Conservation (phyloP, 148 eudicot species). For the Suaeda aralocaspica region DNA sequence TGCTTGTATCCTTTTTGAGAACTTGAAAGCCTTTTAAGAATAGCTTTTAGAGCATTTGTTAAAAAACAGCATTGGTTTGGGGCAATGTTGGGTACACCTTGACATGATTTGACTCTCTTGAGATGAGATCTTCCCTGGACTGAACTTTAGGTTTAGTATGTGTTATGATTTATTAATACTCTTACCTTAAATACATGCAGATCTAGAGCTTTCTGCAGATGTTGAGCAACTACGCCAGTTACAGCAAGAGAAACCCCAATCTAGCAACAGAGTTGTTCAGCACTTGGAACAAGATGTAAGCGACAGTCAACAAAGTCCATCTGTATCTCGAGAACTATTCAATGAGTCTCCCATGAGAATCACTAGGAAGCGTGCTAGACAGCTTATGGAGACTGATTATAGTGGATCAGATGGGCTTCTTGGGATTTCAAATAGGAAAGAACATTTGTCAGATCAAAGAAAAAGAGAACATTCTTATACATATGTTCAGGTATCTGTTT, state of each 20-base stretch:
- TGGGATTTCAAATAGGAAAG: conserved; percentile 17
- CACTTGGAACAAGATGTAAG: conserved; percentile 23
- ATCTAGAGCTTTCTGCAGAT: conserved; percentile 47
- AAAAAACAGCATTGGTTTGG: neutral
- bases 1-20: neutral
- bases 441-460: conserved; percentile 20
- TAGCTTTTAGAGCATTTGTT: too few species aligned
- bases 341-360: conserved; percentile 25
- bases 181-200: conserved; percentile 31
- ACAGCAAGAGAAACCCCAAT: conserved; percentile 33
- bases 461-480: conserved; percentile 12
- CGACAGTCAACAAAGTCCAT: conserved; percentile 18
- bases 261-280: conserved; percentile 25
- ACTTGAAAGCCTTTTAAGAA: neutral
- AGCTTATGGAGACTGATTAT: conserved; percentile 21
- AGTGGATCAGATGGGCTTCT: conserved; percentile 21
- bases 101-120: neutral
- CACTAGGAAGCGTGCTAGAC: conserved; percentile 52
- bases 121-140: neutral
- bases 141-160: neutral
- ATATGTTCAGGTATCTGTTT: conserved; percentile 16
- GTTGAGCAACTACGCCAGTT: conserved; percentile 39
- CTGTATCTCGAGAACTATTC: conserved; percentile 24
- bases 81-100: neutral
- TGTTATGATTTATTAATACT: neutral